Percentiles rank a stretch among this genome's conserved stretches.
phyloP scores from a whole-genome alignment of 2,329 filamentous ascomycete species.

The Fusarium nurragi region DNA sequence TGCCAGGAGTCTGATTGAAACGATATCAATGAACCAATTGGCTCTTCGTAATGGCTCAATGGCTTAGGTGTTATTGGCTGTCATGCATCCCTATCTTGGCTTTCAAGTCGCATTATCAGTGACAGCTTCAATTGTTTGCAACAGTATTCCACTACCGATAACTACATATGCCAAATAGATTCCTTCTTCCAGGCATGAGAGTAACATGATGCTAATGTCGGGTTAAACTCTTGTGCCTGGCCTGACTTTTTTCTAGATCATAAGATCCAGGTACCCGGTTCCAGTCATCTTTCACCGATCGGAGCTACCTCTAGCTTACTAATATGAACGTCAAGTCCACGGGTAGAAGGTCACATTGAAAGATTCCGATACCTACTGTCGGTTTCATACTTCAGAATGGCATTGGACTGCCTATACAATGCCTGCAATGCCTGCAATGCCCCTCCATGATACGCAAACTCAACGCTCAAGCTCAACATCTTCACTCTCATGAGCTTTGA shows the following conservation, averaged over 20 bases:
- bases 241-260: not conserved
- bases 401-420: not conserved
- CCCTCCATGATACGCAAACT: too few species aligned
- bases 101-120: not conserved
- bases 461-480: not conserved
- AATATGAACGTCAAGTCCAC: not conserved
- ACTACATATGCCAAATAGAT: not conserved
- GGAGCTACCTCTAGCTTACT: not conserved
- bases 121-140: not conserved
- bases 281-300: not conserved
- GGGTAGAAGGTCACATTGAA: not conserved
- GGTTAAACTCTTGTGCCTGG: not conserved
- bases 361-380: not conserved
- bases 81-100: not conserved
- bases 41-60: not conserved
- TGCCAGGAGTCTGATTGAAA: not conserved
- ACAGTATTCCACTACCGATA: not conserved
- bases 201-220: not conserved
- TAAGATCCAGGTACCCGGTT: not conserved
- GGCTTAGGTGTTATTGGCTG: not conserved
- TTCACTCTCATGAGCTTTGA: conserved; percentile 2
- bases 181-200: not conserved
- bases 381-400: not conserved
- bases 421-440: too few species aligned
- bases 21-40: not conserved